Conservation (phyloP, 345 rosid species). For the Conringia planisiliqua region DNA sequence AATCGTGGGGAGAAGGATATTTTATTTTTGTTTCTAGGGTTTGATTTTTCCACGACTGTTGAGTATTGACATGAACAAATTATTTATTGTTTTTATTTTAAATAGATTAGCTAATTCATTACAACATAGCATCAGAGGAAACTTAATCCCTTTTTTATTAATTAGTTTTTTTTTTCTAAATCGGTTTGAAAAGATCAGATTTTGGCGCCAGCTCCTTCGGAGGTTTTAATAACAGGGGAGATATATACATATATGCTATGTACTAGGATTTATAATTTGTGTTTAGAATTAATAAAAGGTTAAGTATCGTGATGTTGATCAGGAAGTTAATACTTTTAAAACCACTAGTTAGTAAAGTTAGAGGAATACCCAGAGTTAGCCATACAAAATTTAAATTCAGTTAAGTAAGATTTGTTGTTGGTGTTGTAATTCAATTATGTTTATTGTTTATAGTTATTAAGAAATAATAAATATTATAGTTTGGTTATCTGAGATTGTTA, state of each 20-base stretch:
- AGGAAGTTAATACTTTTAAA: too few species aligned
- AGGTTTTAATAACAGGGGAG: conserved; percentile 1
- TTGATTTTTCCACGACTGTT: conserved; percentile 16
- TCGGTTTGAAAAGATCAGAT: conserved; percentile 49
- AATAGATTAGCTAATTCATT: not conserved
- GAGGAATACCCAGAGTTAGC: too few species aligned
- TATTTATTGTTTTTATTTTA: not conserved
- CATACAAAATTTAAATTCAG: too few species aligned
- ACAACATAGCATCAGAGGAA: not conserved
- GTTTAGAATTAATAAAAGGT: not conserved
- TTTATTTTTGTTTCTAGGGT: conserved; percentile 1
- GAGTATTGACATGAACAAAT: not conserved
- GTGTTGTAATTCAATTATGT: too few species aligned
- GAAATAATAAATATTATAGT: too few species aligned
- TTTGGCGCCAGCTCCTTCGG: conserved; percentile 76
- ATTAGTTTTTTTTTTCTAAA: conserved; percentile 2
- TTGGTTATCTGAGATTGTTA: too few species aligned
- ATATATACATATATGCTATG: not conserved
- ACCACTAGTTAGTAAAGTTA: too few species aligned
- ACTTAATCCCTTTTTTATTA: not conserved
- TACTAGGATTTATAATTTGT: not conserved
- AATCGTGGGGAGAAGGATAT: conserved; percentile 4
- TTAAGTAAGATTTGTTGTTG: too few species aligned
- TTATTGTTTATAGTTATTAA: too few species aligned
- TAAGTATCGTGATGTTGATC: not conserved